Conservation (phyloP, 345 rosid genomes). For the Eucalyptus guilfoylei region DNA sequence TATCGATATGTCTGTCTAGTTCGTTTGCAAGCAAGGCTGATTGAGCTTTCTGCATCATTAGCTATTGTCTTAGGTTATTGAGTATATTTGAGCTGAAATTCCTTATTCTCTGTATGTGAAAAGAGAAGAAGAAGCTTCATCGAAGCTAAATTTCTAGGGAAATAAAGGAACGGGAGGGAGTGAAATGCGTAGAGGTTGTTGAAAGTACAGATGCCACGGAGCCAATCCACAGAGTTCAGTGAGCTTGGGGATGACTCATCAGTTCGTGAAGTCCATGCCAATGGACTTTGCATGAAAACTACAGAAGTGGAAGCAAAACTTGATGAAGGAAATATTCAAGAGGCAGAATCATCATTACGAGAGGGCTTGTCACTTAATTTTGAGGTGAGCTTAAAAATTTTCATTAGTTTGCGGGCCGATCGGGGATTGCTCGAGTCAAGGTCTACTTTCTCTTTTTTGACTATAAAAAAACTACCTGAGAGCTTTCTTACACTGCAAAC, state of each 20-base stretch:
- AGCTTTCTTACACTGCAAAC: not conserved
- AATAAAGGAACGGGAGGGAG: not conserved
- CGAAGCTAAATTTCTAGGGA: not conserved
- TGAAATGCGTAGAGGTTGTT: not conserved
- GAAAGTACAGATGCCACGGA: not conserved
- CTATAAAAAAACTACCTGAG: not conserved
- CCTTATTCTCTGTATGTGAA: not conserved
- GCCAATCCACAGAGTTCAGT: constrained; percentile 14
- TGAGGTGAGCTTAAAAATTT: constrained; percentile 33
- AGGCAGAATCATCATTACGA: constrained; percentile 86
- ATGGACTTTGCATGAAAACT: constrained; percentile 59
- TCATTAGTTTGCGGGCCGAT: not conserved
- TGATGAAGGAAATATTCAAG: constrained; percentile 81
- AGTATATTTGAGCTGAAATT: not conserved
- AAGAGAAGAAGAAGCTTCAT: not conserved
- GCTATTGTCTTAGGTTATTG: not conserved
- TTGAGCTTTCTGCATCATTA: not conserved
- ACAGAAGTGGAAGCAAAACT: constrained; percentile 83
- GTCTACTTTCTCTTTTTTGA: not conserved
- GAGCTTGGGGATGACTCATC: constrained; percentile 17
- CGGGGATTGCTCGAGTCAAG: not conserved
- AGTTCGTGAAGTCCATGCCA: constrained; percentile 44
- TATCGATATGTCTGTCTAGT: not conserved
- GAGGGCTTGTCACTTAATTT: constrained; percentile 81
- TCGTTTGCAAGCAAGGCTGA: not conserved